Evolutionary conservation across 495 filamentous ascomycete species (phyloP), one percentile per base, ranked within the genome.

Genomic region (Aspergillus steynii): DNA sequence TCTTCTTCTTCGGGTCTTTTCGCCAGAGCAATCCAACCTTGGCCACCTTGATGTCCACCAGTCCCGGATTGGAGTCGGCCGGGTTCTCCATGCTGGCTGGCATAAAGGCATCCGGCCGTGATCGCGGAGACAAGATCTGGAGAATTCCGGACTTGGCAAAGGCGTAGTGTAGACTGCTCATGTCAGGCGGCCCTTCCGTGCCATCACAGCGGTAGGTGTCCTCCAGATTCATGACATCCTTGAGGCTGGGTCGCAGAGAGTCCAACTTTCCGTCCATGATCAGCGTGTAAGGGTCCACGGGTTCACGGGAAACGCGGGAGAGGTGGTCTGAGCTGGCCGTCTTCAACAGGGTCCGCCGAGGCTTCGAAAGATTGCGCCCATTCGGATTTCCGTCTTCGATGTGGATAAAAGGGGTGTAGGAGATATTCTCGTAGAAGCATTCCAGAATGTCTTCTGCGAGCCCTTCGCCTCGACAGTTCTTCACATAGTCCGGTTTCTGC

Each of bases 401-500:
- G 58, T 94, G 91, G 59, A 99, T 97, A 67, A 99, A 99, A 9
- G 95, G 95, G 1, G 95, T 99, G 63, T 99, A 99, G 8, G 87
- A 90, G 65, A 97, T 96, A 65, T 99, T 99, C 74, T 97, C 95
- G 74, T 98, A 99, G 69, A 98, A 95, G 71, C 93, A 97, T 69
- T 90, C 92, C 5, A 97, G 80, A 29, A 98, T 91, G 56, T 97
- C 95, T 58, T 95, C 92, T 29, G 90, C 88, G 27, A 98, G 89
- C 14, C 92, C 92, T 70, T 97, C 92, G 1, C 89, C 90, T 8
- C 86, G 85, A 14, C 92, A 95, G 71, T 97, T 98, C 74, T 96
- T 98, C 56, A 97, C 83, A 72, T 99, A 99, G 61, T 98, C 95
- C 0, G 82, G 81, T 65, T 96, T 96, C 71, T 96, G 93, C 95